Evolutionary conservation across 768 basidiomycete genomes (phyloP).

Genomic region (Epithele typhae): DNA sequence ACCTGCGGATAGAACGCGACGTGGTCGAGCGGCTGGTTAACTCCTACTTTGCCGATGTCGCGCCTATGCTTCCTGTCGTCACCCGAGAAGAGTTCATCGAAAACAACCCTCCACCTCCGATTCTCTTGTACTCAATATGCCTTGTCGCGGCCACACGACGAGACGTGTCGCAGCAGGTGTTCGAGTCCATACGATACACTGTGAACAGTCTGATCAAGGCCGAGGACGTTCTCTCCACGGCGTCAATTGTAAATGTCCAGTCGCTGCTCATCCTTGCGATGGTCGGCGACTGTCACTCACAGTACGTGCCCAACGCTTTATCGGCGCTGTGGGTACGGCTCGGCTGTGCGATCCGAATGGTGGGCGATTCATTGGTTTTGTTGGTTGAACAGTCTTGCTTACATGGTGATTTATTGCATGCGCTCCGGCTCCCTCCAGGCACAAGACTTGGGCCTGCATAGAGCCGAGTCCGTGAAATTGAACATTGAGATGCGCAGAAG

Average conservation of each 20-base stretch:
- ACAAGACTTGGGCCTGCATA: slow-evolving; percentile 93
- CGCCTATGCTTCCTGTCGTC: slow-evolving; percentile 86
- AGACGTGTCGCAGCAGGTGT: slow-evolving; percentile 79
- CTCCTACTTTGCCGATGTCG: slow-evolving; percentile 85
- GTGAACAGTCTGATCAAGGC: slow-evolving; percentile 85
- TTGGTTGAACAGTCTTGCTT: slow-evolving; percentile 2
- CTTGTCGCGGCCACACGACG: slow-evolving; percentile 85
- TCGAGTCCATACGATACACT: slow-evolving; percentile 82
- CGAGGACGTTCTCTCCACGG: slow-evolving; percentile 88
- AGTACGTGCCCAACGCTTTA: slow-evolving; percentile 79
- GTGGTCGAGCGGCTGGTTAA: slow-evolving; percentile 82
- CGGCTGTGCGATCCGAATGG: slow-evolving; percentile 92
- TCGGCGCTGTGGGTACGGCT: slow-evolving; percentile 84
- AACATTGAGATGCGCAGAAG: slow-evolving; percentile 84
- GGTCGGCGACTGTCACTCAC: slow-evolving; percentile 88
- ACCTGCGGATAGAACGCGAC: slow-evolving; percentile 72
- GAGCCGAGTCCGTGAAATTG: slow-evolving; percentile 82
- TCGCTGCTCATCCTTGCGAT: slow-evolving; percentile 81
- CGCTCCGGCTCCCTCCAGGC: slow-evolving; percentile 49
- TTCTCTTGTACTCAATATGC: slow-evolving; percentile 92
- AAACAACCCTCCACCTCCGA: slow-evolving; percentile 63
- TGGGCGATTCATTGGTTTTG: slow-evolving; percentile 33
- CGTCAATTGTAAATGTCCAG: slow-evolving; percentile 84
- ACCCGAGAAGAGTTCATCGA: slow-evolving; percentile 86
- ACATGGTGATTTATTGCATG: slow-evolving; percentile 5